These are phyloP conservation scores for Suillus plorans DNA, from an alignment of 768 basidiomycete genomes.

Conservation along the genomic window DNA sequence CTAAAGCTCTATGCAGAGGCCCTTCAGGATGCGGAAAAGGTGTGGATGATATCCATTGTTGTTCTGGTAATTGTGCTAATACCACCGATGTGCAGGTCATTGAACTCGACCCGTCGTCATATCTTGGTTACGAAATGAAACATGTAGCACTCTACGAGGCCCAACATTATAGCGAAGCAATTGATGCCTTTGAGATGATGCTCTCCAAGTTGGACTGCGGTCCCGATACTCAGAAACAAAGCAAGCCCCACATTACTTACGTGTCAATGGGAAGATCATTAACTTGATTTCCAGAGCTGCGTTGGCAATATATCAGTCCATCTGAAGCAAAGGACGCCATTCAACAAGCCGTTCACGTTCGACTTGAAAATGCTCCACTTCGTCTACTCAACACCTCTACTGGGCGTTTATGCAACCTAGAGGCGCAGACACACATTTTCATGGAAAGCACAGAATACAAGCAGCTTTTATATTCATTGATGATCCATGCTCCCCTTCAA, in stretches of 20 bases:
- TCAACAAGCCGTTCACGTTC: background rate
- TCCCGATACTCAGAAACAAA: background rate
- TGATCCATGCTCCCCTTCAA: background rate
- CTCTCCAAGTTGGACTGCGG: background rate
- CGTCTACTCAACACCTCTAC: conserved; percentile 2
- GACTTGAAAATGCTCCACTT: conserved; percentile 1
- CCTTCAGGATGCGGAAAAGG: background rate
- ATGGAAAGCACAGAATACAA: background rate
- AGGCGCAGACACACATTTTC: background rate
- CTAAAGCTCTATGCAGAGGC: background rate
- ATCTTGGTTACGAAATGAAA: background rate
- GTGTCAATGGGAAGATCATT: background rate
- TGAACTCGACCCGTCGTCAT: background rate
- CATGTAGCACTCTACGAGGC: background rate
- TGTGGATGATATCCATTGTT: background rate
- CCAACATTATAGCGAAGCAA: background rate
- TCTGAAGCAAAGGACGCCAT: background rate
- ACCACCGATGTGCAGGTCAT: background rate
- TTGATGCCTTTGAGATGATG: background rate
- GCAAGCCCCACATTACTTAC: background rate
- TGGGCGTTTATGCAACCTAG: background rate
- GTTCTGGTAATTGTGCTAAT: background rate
- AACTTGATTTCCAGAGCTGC: background rate
- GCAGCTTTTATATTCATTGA: background rate
- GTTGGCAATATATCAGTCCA: background rate